Evolutionary conservation across 2,329 filamentous ascomycete genomes (phyloP).

Genomic region (Tolypocladium nubicola): DNA sequence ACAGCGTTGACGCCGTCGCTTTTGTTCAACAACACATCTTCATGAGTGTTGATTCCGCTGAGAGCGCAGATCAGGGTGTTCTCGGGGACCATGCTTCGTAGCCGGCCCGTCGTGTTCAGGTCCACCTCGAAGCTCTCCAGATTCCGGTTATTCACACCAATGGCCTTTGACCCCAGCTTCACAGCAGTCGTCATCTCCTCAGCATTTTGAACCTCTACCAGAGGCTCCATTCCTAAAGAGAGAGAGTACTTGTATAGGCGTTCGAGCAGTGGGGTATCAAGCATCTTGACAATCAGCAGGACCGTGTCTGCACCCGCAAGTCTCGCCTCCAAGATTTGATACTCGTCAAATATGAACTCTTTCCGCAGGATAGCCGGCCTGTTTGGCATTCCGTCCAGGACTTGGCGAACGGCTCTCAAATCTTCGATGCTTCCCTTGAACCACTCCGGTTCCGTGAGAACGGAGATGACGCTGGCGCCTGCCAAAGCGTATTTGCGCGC

Average conservation of each 20-base stretch:
- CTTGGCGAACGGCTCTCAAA: slow-evolving; percentile 74
- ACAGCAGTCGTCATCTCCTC: slow-evolving; percentile 89
- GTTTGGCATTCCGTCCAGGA: slow-evolving; percentile 83
- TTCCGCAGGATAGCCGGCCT: slow-evolving; percentile 87
- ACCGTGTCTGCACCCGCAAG: slow-evolving; percentile 91
- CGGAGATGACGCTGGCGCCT: slow-evolving; percentile 92
- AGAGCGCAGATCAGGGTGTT: slow-evolving; percentile 85
- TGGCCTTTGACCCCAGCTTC: slow-evolving; percentile 76
- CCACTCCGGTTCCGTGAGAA: slow-evolving; percentile 98
- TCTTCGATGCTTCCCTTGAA: slow-evolving; percentile 98
- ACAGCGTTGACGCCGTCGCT: slow-evolving; percentile 86
- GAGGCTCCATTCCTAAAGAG: slow-evolving; percentile 89
- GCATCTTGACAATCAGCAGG: slow-evolving; percentile 96
- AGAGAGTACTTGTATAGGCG: slow-evolving; percentile 80
- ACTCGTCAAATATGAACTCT: slow-evolving; percentile 96
- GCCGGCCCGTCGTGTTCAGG: slow-evolving; percentile 76
- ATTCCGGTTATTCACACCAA: slow-evolving; percentile 97
- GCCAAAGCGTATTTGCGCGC: slow-evolving; percentile 86
- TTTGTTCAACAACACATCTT: slow-evolving; percentile 81
- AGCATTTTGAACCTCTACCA: slow-evolving; percentile 91
- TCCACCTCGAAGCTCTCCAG: slow-evolving; percentile 96
- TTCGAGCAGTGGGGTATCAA: slow-evolving; percentile 62
- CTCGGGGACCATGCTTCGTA: slow-evolving; percentile 78
- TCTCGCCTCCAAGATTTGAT: slow-evolving; percentile 91
- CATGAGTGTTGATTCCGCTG: slow-evolving; percentile 81